Conservation (phyloP, 169 alveolate genomes). For the Plasmodium chabaudi region DNA sequence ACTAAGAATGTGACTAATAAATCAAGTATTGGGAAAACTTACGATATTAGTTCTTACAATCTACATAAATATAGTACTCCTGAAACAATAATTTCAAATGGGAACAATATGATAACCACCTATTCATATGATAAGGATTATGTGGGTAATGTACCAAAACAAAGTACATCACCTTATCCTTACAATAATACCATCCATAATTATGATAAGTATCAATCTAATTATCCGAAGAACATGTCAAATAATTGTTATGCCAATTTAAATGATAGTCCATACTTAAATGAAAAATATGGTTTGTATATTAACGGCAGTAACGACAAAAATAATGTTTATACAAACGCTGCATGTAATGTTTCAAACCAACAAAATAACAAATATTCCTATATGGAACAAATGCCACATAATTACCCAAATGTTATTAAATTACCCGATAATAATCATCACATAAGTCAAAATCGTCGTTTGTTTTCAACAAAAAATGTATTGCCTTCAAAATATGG, state of each 20-base stretch:
- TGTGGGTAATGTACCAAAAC: neutral
- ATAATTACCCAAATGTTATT: neutral
- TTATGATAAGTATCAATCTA: neutral
- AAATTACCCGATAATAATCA: neutral
- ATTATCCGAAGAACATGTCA: neutral
- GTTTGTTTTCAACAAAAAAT: slow-evolving; percentile 21
- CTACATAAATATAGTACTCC: slow-evolving; percentile 7
- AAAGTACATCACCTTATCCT: slow-evolving; percentile 5
- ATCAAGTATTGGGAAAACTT: neutral
- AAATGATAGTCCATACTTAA: too few species aligned
- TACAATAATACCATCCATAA: neutral
- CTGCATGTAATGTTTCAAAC: slow-evolving; percentile 14
- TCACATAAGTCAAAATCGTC: slow-evolving; percentile 13
- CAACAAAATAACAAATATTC: slow-evolving; percentile 19
- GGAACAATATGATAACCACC: neutral
- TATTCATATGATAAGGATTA: slow-evolving; percentile 8
- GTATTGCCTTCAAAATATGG: slow-evolving; percentile 12
- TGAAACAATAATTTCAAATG: slow-evolving; percentile 1
- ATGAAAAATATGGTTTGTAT: neutral
- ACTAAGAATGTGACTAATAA: neutral
- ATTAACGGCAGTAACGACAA: slow-evolving; percentile 2
- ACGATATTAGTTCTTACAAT: slow-evolving; percentile 2
- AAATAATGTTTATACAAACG: neutral
- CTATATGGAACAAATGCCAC: neutral
- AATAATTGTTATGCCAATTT: too few species aligned